Evolutionary conservation across 768 basidiomycete species (phyloP).

Genomic region (Kwoniella bestiolae): DNA sequence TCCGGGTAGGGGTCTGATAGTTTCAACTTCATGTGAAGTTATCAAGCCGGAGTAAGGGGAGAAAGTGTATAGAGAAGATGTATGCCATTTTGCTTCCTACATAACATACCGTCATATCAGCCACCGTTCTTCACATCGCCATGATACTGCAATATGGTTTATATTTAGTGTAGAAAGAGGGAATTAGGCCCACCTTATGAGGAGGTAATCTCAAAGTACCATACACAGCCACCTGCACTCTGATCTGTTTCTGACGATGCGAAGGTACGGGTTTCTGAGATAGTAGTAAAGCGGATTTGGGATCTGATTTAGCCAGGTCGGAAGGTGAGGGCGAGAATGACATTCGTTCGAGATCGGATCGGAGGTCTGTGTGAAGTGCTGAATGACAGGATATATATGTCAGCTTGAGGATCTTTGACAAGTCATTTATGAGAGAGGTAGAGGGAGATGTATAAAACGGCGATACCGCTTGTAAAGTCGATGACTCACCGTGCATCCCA

Average conservation of each 20-base stretch:
- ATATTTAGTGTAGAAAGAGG: no score
- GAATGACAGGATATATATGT: neutral
- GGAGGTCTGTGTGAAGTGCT: slow-evolving; percentile 54
- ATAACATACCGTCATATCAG: neutral
- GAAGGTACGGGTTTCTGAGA: slow-evolving; percentile 32
- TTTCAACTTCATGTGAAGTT: slow-evolving; percentile 52
- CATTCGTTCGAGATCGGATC: slow-evolving; percentile 46
- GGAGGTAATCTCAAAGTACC: slow-evolving; percentile 48
- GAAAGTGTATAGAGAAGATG: slow-evolving; percentile 55
- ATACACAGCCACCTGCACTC: slow-evolving; percentile 39
- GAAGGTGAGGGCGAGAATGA: slow-evolving; percentile 43
- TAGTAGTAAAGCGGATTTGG: slow-evolving; percentile 21
- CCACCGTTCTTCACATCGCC: neutral
- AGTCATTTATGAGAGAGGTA: neutral
- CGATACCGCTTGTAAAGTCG: neutral
- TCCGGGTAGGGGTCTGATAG: slow-evolving; percentile 55
- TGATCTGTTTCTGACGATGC: slow-evolving; percentile 46
- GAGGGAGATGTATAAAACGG: neutral
- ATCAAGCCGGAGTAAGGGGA: slow-evolving; percentile 55
- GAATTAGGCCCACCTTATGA: slow-evolving; percentile 46
- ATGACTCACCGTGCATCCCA: slow-evolving; percentile 52
- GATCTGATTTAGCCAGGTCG: slow-evolving; percentile 17
- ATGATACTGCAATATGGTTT: no score
- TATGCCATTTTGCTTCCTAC: slow-evolving; percentile 54
- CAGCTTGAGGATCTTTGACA: neutral